phyloP scores from a whole-genome alignment of 768 basidiomycete genomes.

The Pholiota molesta region DNA sequence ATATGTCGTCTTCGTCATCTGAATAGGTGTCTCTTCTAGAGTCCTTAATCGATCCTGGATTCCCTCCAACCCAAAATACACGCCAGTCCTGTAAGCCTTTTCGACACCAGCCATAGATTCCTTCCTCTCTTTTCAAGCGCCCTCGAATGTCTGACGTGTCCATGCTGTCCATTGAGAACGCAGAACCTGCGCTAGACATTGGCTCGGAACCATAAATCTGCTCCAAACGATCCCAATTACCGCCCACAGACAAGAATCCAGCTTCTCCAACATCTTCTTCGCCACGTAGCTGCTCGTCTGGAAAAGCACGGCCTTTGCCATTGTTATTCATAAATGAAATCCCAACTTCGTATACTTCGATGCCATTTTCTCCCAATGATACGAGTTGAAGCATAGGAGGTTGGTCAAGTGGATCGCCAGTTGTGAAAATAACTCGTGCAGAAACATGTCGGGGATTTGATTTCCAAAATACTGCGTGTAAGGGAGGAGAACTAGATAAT shows the following conservation, averaged over 20 bases:
- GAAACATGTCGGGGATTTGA: slow-evolving; percentile 56
- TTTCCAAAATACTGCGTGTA: slow-evolving; percentile 61
- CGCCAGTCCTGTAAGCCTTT: slow-evolving; percentile 78
- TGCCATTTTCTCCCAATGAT: slow-evolving; percentile 68
- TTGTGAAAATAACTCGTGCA: slow-evolving; percentile 45
- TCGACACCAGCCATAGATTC: slow-evolving; percentile 78
- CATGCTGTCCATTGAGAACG: slow-evolving; percentile 49
- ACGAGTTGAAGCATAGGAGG: slow-evolving; percentile 67
- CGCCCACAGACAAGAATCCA: slow-evolving; percentile 57
- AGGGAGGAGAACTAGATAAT: slow-evolving; percentile 48
- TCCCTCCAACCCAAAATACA: slow-evolving; percentile 82
- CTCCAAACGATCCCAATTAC: slow-evolving; percentile 51
- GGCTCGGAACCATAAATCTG: slow-evolving; percentile 37
- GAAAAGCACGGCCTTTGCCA: slow-evolving; percentile 50
- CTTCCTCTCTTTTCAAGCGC: slow-evolving; percentile 55
- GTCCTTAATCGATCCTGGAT: slow-evolving; percentile 4
- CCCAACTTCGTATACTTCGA: slow-evolving; percentile 74
- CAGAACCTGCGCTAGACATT: slow-evolving; percentile 48
- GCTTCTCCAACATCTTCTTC: slow-evolving; percentile 67
- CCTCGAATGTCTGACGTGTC: slow-evolving; percentile 54
- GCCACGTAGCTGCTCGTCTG: slow-evolving; percentile 52
- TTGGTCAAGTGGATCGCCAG: slow-evolving; percentile 24
- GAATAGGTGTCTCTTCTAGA: slow-evolving; percentile 4
- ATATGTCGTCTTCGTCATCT: slow-evolving; percentile 10
- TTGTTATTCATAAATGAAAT: slow-evolving; percentile 53